A percentile compares a stretch with the other conserved stretches of the same genome.
phyloP scores from a whole-genome alignment of 179 eudicot species.

The Sideroxylon spinosum region DNA sequence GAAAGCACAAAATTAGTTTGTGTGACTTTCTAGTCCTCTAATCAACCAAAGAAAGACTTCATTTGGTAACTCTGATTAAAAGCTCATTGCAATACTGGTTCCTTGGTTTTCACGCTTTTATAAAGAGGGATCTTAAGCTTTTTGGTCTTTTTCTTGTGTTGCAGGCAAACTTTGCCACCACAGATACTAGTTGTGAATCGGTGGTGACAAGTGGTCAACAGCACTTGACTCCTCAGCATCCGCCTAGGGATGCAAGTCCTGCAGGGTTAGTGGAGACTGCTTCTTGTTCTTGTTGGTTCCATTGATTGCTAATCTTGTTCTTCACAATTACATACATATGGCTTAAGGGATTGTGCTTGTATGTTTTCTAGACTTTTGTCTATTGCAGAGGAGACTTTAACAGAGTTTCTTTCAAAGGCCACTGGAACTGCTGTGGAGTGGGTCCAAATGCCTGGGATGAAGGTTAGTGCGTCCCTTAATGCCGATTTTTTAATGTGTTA shows the following conservation, averaged over 20 bases:
- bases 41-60: not conserved
- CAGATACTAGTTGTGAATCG: constrained; percentile 89
- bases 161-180: constrained; percentile 62
- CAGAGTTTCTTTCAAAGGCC: constrained; percentile 99
- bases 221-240: constrained; percentile 77
- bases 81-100: too few relatives aligned
- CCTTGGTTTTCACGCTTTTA: not conserved
- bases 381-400: constrained; percentile 98
- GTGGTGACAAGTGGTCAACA: constrained; percentile 95
- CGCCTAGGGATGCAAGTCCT: constrained; percentile 97
- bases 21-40: not conserved
- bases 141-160: constrained; percentile 17
- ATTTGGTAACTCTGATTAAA: not conserved
- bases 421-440: constrained; percentile 99
- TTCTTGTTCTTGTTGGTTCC: constrained; percentile 38
- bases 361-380: constrained; percentile 78
- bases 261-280: constrained; percentile 77
- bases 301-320: constrained; percentile 26
- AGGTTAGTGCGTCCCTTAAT: constrained; percentile 37
- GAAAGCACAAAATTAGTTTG: too few relatives aligned
- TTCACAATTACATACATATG: constrained; percentile 26
- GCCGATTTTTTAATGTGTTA: constrained; percentile 1
- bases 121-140: not conserved
- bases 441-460: constrained; percentile 99
- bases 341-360: constrained; percentile 27